Evolutionary conservation across 768 basidiomycete genomes (phyloP), one percentile per base, ranked within the genome.

Genomic region (Rickenella mellea): DNA sequence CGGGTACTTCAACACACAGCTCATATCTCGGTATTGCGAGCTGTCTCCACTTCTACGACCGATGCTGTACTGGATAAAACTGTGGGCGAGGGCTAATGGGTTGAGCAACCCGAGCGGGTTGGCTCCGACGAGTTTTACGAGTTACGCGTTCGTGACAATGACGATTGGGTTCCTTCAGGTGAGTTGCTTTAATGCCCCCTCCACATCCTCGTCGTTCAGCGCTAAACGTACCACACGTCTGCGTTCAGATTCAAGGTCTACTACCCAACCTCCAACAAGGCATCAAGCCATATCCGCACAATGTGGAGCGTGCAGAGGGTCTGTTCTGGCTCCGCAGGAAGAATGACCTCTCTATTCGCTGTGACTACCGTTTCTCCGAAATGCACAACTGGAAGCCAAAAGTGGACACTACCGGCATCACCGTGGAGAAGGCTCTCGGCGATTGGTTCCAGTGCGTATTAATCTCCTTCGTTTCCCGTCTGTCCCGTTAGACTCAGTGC

Each of bases 71-170:
- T 55, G 62, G 26, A 62, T 83, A 55, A 82, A 83, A 55, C 46
- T 54, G 14, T 84, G 81, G 80, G 77, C 80, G 9, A 70, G 68
- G 41, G 64, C 69, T 20, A 60, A 69, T 4, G 70, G 63, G 0
- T 55, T 80, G 32, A 81, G 81, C 51, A 54, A 56, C 14, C 70
- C 79, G 0, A 54, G 62, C 14, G 50, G 52, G 1, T 42, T 32
- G 0, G 48, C 48, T 2, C 48, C 59, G 1, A 39, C 49, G 3
- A 70, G 70, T 2, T 78, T 82, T 51, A 80, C 73, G 46, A 82
- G 78, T 47, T 83, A 82, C 55, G 65, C 78, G 1, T 54, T 78
- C 19, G 61, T 69, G 8, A 52, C 83, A 49, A 80, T 83, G 78
- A 71, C 71, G 0, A 67, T 83, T 28, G 71, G 62, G 0, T 72